A percentile compares a stretch with the other conserved stretches of the same genome.
phyloP scores from a whole-genome alignment of 2,329 filamentous ascomycete genomes.

The Gremmenia infestans region DNA sequence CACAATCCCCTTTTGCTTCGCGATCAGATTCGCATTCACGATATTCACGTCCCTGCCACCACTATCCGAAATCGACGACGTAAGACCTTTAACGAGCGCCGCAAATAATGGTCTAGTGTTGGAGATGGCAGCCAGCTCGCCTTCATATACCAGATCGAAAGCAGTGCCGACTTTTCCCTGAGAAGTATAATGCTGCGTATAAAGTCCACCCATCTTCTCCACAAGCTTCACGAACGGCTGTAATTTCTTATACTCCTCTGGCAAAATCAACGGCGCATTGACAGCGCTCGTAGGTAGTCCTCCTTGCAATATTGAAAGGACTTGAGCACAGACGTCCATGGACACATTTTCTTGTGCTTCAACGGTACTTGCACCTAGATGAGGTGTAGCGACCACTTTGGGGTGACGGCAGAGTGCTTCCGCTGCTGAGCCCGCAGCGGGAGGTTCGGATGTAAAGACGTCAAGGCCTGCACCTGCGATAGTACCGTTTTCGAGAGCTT shows the following conservation, averaged over 20 bases:
- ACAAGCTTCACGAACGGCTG: slow-evolving; percentile 72
- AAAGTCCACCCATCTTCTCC: slow-evolving; percentile 74
- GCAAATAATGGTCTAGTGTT: slow-evolving; percentile 78
- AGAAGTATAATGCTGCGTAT: slow-evolving; percentile 67
- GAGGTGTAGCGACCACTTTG: slow-evolving; percentile 71
- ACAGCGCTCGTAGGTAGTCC: slow-evolving; percentile 72
- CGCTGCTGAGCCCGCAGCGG: slow-evolving; percentile 53
- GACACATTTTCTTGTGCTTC: slow-evolving; percentile 84
- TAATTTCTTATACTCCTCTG: slow-evolving; percentile 72
- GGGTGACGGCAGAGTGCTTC: slow-evolving; percentile 61
- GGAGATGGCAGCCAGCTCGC: slow-evolving; percentile 63
- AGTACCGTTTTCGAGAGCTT: slow-evolving; percentile 63
- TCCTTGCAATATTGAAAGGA: slow-evolving; percentile 66
- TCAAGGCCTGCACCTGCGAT: slow-evolving; percentile 76
- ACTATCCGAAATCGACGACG: slow-evolving; percentile 61
- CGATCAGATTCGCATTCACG: slow-evolving; percentile 72
- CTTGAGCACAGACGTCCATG: slow-evolving; percentile 77
- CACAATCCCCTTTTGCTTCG: slow-evolving; percentile 70
- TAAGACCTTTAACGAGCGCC: slow-evolving; percentile 71
- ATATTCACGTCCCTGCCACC: slow-evolving; percentile 72
- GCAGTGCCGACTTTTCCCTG: slow-evolving; percentile 50
- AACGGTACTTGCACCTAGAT: slow-evolving; percentile 72
- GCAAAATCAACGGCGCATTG: slow-evolving; percentile 75
- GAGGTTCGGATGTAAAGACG: slow-evolving; percentile 74
- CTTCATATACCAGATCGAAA: slow-evolving; percentile 75